These are phyloP conservation scores for Tremellales sp. DNA, from an alignment of 1,284 basidiomycete species.

Conservation along the genomic window DNA sequence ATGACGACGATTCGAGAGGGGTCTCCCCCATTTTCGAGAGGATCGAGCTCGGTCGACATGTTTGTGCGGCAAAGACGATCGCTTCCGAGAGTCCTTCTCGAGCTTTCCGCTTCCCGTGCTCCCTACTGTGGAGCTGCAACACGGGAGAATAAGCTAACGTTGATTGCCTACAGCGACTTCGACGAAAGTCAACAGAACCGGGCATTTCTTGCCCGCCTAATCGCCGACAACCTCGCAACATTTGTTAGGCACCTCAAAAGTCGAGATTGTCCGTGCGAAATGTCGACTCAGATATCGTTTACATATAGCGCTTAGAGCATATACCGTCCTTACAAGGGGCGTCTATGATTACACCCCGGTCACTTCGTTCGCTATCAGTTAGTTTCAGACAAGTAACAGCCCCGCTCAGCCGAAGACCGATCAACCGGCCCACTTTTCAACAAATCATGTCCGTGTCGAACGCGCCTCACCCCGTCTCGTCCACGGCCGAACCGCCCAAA, in stretches of 20 bases:
- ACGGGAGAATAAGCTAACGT: no score
- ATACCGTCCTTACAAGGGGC: not conserved
- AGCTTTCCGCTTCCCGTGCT: no score
- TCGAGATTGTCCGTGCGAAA: no score
- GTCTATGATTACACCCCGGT: not conserved
- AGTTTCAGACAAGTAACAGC: slow-evolving; percentile 44
- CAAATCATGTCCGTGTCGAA: slow-evolving; percentile 27
- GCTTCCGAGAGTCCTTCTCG: not conserved
- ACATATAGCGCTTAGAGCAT: not conserved
- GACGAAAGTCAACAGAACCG: no score
- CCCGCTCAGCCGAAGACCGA: slow-evolving; percentile 40
- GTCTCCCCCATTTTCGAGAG: slow-evolving; percentile 9
- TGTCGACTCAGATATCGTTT: not conserved
- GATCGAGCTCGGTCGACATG: slow-evolving; percentile 17
- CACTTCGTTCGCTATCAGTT: slow-evolving; percentile 2
- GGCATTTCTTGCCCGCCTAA: no score
- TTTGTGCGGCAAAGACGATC: no score
- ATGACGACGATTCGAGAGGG: slow-evolving; percentile 22
- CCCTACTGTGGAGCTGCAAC: no score
- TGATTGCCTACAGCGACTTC: no score
- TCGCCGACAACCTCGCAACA: no score
- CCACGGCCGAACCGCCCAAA: slow-evolving; percentile 36
- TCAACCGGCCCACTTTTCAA: slow-evolving; percentile 23
- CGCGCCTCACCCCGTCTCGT: slow-evolving; percentile 45
- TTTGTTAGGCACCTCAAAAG: no score